phyloP scores from a whole-genome alignment of 768 basidiomycete species.

The Boletus rubescentipes region DNA sequence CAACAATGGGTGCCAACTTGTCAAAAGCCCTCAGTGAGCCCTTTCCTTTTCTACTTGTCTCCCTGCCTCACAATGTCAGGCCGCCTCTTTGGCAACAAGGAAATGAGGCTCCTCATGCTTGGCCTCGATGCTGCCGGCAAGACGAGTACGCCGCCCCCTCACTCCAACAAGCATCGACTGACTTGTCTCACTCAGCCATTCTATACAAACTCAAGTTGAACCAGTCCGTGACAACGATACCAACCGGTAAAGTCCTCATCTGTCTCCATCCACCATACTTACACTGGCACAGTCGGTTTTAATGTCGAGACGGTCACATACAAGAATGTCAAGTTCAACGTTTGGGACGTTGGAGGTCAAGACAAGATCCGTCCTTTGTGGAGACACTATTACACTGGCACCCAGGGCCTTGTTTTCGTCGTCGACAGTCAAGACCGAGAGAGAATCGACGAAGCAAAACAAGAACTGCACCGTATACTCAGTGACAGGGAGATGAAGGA shows the following conservation, averaged over 20 bases:
- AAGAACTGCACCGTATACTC: constrained; percentile 93
- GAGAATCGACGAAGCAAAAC: constrained; percentile 94
- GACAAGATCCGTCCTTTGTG: constrained; percentile 98
- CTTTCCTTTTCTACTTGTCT: rapidly evolving
- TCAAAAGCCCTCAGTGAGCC: constrained; percentile 76
- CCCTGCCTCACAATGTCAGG: constrained; percentile 42
- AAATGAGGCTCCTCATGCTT: constrained; percentile 97
- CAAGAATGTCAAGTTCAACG: constrained; percentile 96
- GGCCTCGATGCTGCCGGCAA: constrained; percentile 98
- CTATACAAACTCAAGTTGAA: constrained; percentile 99
- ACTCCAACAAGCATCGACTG: not conserved
- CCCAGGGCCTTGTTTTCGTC: constrained; percentile 97
- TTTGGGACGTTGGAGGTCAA: constrained; percentile 99
- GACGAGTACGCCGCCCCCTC: constrained; percentile 69
- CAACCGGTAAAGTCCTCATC: constrained; percentile 65
- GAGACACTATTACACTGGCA: constrained; percentile 99
- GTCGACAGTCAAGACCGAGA: constrained; percentile 96
- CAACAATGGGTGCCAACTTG: constrained; percentile 80
- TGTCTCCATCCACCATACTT: not conserved
- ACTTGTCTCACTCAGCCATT: constrained; percentile 63
- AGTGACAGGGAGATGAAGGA: constrained; percentile 98
- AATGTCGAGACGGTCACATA: constrained; percentile 99
- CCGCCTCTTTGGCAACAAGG: constrained; percentile 97
- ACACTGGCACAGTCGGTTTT: constrained; percentile 73
- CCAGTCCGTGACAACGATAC: constrained; percentile 98